Percentiles rank a stretch among this genome's conserved stretches.
phyloP scores from a whole-genome alignment of 2,329 filamentous ascomycete species.

The Curvularia hawaiiensis region DNA sequence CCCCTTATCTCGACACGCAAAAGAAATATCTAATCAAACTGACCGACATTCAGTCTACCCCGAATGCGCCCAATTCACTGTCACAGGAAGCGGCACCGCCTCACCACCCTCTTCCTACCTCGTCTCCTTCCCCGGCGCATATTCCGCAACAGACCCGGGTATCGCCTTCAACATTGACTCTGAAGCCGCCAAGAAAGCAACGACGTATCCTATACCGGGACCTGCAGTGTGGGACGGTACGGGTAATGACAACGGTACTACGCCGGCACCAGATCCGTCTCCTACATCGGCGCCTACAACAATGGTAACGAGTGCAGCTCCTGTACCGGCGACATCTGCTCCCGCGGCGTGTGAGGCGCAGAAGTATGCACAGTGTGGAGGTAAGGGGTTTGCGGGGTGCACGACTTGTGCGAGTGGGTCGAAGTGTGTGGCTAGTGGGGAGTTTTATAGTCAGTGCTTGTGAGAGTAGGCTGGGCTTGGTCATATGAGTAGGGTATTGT shows the following conservation, averaged over 20 bases:
- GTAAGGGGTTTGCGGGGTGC: slow-evolving; percentile 26
- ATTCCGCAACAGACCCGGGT: slow-evolving; percentile 53
- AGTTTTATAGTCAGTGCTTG: slow-evolving; percentile 36
- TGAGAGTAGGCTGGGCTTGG: background rate
- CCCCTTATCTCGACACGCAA: background rate
- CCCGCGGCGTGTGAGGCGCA: slow-evolving; percentile 17
- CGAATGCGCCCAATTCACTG: slow-evolving; percentile 61
- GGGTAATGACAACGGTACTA: slow-evolving; percentile 10
- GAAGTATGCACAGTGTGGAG: slow-evolving; percentile 37
- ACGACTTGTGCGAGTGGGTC: slow-evolving; percentile 30
- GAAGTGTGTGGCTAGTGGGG: slow-evolving; percentile 28
- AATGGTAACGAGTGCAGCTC: slow-evolving; percentile 18
- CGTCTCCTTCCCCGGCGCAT: slow-evolving; percentile 51
- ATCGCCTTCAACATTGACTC: slow-evolving; percentile 45
- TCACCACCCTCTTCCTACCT: slow-evolving; percentile 49
- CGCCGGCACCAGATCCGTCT: slow-evolving; percentile 15
- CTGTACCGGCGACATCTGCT: slow-evolving; percentile 16
- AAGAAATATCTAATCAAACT: slow-evolving; percentile 14
- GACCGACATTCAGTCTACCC: slow-evolving; percentile 54
- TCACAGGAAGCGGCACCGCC: slow-evolving; percentile 56
- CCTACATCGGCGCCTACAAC: slow-evolving; percentile 24
- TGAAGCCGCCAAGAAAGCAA: slow-evolving; percentile 31
- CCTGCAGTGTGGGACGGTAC: slow-evolving; percentile 34
- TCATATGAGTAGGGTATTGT: background rate
- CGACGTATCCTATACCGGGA: slow-evolving; percentile 35